Evolutionary conservation across 1,139 yeast genomes (phyloP).

Genomic region (Hyphopichia khmerensis): DNA sequence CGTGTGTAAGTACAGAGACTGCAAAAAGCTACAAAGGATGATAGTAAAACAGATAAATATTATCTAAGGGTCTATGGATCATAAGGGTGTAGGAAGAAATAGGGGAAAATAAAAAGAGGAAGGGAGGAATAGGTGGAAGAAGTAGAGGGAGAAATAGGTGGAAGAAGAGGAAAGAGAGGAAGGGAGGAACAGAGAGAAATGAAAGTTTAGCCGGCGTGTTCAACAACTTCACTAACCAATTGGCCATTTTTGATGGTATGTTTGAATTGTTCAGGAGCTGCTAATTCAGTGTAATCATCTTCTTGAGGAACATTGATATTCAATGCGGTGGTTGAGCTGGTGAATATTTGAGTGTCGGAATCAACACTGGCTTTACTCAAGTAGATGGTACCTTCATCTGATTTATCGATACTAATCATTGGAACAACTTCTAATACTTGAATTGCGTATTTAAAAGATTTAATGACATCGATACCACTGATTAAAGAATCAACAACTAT

Average conservation of each 20-base stretch:
- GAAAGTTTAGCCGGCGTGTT: constrained; percentile 39
- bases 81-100: too few species aligned
- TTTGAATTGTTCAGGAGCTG: constrained; percentile 87
- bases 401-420: constrained; percentile 81
- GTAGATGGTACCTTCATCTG: constrained; percentile 82
- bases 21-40: too few species aligned
- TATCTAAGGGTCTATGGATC: too few species aligned
- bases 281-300: constrained; percentile 65
- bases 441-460: constrained; percentile 75
- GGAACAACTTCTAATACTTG: constrained; percentile 83
- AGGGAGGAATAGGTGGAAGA: too few species aligned
- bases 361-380: constrained; percentile 68
- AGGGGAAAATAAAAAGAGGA: too few species aligned
- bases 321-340: constrained; percentile 81
- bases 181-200: too few species aligned
- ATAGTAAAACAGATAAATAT: too few species aligned
- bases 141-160: too few species aligned
- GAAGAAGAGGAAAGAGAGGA: too few species aligned
- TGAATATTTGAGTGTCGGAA: constrained; percentile 64
- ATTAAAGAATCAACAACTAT: constrained; percentile 81
- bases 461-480: constrained; percentile 85
- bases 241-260: constrained; percentile 50
- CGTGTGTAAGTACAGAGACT: too few species aligned
- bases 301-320: constrained; percentile 76
- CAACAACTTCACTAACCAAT: constrained; percentile 43